Conservation (phyloP, 2,329 filamentous ascomycete genomes). For the Ceratocystis papillata region DNA sequence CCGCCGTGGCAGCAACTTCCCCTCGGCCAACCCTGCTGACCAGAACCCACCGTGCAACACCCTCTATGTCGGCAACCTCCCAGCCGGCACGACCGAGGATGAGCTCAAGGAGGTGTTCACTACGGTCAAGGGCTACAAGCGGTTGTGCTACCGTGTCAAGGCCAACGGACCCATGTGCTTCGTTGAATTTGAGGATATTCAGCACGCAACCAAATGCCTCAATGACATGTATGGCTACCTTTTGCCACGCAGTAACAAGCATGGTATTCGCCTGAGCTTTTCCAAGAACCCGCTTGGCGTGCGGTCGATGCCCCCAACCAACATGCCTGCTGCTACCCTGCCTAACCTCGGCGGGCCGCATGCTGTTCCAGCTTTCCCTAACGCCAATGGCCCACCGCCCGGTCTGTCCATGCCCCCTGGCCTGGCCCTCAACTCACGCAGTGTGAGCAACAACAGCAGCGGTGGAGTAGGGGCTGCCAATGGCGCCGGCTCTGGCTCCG, state of each 20-base stretch:
- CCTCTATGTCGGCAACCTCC: constrained; percentile 92
- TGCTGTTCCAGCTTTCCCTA: constrained; percentile 50
- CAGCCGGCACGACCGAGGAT: constrained; percentile 84
- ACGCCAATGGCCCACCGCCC: constrained; percentile 66
- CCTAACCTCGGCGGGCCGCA: constrained; percentile 38
- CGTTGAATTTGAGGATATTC: constrained; percentile 91
- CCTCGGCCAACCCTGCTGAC: constrained; percentile 84
- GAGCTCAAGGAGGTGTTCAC: constrained; percentile 90
- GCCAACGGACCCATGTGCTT: constrained; percentile 97
- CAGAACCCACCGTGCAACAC: constrained; percentile 98
- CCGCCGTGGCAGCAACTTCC: constrained; percentile 44
- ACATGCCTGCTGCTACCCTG: constrained; percentile 22
- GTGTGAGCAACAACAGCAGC: constrained; percentile 7
- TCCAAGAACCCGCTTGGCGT: constrained; percentile 96
- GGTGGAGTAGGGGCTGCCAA: not conserved
- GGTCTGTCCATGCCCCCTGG: constrained; percentile 68
- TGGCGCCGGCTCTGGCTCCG: constrained; percentile 8
- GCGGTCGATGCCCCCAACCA: constrained; percentile 54
- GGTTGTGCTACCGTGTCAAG: constrained; percentile 89
- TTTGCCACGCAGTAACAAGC: constrained; percentile 85
- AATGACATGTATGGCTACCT: constrained; percentile 79
- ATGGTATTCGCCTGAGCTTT: constrained; percentile 89
- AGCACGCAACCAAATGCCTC: constrained; percentile 81
- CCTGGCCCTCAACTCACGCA: constrained; percentile 34
- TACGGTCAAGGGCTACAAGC: constrained; percentile 87